These are phyloP conservation scores for Lithospermum erythrorhizon DNA, from an alignment of 257 asterid genomes.

Conservation along the genomic window DNA sequence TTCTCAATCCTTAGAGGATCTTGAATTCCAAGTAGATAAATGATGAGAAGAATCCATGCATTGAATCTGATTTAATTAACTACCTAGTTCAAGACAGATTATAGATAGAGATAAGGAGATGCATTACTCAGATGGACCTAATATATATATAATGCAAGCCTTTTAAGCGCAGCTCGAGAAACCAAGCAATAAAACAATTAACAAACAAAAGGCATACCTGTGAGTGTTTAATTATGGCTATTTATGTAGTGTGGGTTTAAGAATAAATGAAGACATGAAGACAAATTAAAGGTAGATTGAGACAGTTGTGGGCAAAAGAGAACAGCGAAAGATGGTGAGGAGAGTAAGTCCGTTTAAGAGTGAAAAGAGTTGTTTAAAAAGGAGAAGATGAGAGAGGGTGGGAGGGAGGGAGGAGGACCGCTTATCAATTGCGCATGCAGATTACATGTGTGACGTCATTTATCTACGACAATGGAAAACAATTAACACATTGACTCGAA, in stretches of 20 bases:
- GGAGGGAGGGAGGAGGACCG: conserved; percentile 43
- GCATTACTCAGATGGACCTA: background rate
- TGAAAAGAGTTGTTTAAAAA: conserved; percentile 13
- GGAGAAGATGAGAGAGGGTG: background rate
- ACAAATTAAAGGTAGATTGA: no score
- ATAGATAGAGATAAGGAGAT: no score
- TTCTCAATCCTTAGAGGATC: no score
- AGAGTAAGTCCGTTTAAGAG: conserved; percentile 3
- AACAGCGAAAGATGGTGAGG: conserved; percentile 5
- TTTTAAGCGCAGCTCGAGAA: background rate
- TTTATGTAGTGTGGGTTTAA: background rate
- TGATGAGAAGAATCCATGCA: no score
- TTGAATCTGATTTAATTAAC: no score
- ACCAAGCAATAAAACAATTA: no score
- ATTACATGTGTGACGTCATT: conserved; percentile 35
- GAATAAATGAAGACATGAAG: background rate
- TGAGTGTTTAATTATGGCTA: background rate
- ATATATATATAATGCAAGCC: background rate
- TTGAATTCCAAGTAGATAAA: no score
- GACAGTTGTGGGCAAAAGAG: conserved; percentile 25
- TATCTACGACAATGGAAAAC: conserved; percentile 14
- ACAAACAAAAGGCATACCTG: background rate
- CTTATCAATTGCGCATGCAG: conserved; percentile 57
- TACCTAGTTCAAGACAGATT: background rate
- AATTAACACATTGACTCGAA: no score